Conservation (phyloP, 1,284 basidiomycete species). For the Vanrija sp. region DNA sequence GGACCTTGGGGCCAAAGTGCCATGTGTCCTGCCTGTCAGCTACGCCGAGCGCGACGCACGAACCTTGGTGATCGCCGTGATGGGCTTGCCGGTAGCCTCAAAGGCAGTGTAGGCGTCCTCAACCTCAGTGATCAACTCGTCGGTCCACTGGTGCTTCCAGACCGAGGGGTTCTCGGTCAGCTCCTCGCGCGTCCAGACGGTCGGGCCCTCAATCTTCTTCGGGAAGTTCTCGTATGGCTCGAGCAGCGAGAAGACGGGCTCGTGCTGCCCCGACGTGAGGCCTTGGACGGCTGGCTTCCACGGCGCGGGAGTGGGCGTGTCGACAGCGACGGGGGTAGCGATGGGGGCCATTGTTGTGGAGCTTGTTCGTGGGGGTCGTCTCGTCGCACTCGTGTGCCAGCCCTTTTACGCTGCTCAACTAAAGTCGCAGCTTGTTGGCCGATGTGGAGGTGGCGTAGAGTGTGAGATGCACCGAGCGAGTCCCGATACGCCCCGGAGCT, state of each 20-base stretch:
- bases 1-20: conserved; percentile 1
- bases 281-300: neutral
- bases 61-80: conserved; percentile 32
- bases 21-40: conserved; percentile 18
- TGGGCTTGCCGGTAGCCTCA: conserved; percentile 19
- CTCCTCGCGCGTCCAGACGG: conserved; percentile 36
- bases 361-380: too few species aligned
- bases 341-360: conserved; percentile 1
- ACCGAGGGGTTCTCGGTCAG: conserved; percentile 21
- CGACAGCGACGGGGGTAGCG: neutral
- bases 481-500: too few species aligned
- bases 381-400: too few species aligned
- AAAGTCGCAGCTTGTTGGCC: too few species aligned
- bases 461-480: too few species aligned
- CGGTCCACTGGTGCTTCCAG: conserved; percentile 32
- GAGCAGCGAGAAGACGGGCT: conserved; percentile 21
- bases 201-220: conserved; percentile 37
- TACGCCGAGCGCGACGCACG: neutral
- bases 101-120: conserved; percentile 30
- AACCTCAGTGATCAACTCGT: conserved; percentile 29
- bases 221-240: conserved; percentile 43
- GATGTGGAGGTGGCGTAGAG: too few species aligned
- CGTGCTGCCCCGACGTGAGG: conserved; percentile 34
- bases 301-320: neutral
- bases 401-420: too few species aligned